phyloP scores from a whole-genome alignment of 2,329 filamentous ascomycete species.

The Ceratocystis harringtonii region DNA sequence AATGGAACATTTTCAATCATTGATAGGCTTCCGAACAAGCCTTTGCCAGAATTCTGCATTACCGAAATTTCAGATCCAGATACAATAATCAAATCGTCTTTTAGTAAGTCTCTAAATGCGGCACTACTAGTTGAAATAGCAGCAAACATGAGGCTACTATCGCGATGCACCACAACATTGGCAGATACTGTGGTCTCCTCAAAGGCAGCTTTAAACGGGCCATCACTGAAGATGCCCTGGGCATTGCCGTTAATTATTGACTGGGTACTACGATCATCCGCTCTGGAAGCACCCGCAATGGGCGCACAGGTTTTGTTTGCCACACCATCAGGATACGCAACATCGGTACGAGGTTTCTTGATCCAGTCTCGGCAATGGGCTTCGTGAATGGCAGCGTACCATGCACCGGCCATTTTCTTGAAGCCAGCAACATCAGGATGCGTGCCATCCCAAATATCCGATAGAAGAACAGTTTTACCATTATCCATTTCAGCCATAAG shows the following conservation, averaged over 20 bases:
- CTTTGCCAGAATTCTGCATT: neutral
- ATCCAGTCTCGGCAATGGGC: constrained; percentile 19
- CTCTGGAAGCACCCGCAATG: neutral
- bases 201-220: constrained; percentile 5
- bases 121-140: constrained; percentile 12
- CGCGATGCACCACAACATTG: neutral
- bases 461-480: constrained; percentile 2
- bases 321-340: constrained; percentile 7
- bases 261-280: constrained; percentile 4
- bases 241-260: constrained; percentile 6
- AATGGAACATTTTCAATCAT: neutral
- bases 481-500: constrained; percentile 18
- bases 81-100: constrained; percentile 10
- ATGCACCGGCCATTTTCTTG: constrained; percentile 29
- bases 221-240: constrained; percentile 8
- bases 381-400: constrained; percentile 23
- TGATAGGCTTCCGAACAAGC: neutral
- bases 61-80: neutral
- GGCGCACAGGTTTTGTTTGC: neutral
- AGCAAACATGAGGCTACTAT: constrained; percentile 15
- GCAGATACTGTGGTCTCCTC: neutral
- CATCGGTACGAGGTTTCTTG: constrained; percentile 9
- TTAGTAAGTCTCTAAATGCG: neutral
- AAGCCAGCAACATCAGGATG: constrained; percentile 29
- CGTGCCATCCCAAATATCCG: constrained; percentile 27